Conservation (phyloP, 768 basidiomycete genomes). For the Russula earlei region DNA sequence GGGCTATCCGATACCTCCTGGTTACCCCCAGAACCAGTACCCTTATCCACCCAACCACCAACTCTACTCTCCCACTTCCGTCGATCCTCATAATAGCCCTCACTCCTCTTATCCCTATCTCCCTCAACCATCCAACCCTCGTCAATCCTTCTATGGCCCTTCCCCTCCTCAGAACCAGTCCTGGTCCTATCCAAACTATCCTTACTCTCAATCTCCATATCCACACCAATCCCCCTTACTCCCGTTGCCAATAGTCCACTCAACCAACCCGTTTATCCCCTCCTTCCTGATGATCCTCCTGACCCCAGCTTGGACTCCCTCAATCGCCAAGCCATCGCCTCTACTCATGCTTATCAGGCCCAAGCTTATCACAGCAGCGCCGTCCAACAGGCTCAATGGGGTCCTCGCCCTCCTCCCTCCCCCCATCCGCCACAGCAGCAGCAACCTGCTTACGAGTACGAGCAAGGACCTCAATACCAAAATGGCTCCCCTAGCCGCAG, state of each 20-base stretch:
- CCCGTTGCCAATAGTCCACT: constrained; percentile 44
- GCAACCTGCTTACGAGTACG: constrained; percentile 19
- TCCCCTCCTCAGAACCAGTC: constrained; percentile 22
- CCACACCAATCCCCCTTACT: constrained; percentile 31
- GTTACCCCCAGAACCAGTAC: constrained; percentile 22
- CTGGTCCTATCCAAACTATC: constrained; percentile 22
- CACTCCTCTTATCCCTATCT: constrained; percentile 27
- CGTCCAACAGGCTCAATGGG: constrained; percentile 21
- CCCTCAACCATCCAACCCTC: constrained; percentile 24
- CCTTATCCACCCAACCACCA: constrained; percentile 35
- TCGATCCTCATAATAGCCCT: constrained; percentile 37
- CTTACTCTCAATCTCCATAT: constrained; percentile 28
- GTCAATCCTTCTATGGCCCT: constrained; percentile 33
- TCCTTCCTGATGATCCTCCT: constrained; percentile 41
- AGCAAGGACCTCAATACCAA: constrained; percentile 15
- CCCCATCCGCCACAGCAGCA: constrained; percentile 22
- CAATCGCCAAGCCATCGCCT: constrained; percentile 49
- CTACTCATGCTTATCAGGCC: constrained; percentile 74
- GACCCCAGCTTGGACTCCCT: constrained; percentile 37
- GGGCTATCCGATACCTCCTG: constrained; percentile 16
- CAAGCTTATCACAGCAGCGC: constrained; percentile 49
- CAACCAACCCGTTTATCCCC: constrained; percentile 36
- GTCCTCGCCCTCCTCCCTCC: constrained; percentile 26
- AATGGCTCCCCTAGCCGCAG: constrained; percentile 25
- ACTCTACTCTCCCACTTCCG: constrained; percentile 26